Evolutionary conservation across 2,329 filamentous ascomycete genomes (phyloP), one percentile per base, ranked within the genome.

Genomic region (Aureobasidium lini): DNA sequence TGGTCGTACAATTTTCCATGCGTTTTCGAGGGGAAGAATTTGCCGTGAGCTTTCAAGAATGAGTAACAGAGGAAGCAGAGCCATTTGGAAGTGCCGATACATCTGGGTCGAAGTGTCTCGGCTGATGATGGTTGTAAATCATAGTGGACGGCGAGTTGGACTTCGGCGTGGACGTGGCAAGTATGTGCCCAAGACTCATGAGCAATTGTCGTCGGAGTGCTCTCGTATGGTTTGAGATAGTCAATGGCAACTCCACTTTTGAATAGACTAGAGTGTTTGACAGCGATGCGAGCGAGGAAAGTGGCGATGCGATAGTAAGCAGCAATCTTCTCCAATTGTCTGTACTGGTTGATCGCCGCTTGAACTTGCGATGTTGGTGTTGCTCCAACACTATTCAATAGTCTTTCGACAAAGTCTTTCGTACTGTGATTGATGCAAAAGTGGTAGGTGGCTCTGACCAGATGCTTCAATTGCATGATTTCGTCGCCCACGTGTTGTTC

Each of bases 141-240:
- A 10, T 59, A 59, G 39, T 59, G n/a, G 1, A 59, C 57, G 5
- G 47, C 39, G 11, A 59, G 31, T 34, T 59, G 57, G 8, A 59
- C 40, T 42, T 59, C 57, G 15, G 57, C 57, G 23, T 59, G 57
- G 11, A 59, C 57, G 23, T 59, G 57, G 18, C 57, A 59, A 1
- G 39, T 44, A 9, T n/a, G 44, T 18, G 57, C 57, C 57, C 57
- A 59, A 39, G 43, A 13, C 39, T 59, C 57, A 11, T 59, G 32
- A 0, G 37, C 57, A 16, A 59, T 59, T 1, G n/a, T 44, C 1
- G 57, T 53, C 7, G 47, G 28, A 6, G 53, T 28, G n/a, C 36
- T 15, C 16, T 59, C 16, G 15, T 59, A 59, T 9, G 57, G 57
- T 9, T 59, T 9, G 46, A 29, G 28, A 49, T 53, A 6, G 9